Evolutionary conservation across 306 rosid genomes (phyloP).

Genomic region (Cicer cuneatum): DNA sequence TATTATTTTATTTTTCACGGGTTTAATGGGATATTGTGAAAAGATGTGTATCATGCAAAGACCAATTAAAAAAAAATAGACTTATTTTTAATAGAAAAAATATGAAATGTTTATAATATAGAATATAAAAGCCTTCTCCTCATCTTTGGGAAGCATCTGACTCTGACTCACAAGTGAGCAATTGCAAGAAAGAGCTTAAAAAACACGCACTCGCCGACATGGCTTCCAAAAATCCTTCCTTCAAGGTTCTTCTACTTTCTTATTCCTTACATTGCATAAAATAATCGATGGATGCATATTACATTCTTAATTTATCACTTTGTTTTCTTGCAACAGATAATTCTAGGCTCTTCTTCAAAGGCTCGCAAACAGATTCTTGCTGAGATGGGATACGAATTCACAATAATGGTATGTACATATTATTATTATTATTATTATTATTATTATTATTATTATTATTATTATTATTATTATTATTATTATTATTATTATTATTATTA

Average conservation of each 20-base stretch:
- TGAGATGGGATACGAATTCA: slow-evolving; percentile 87
- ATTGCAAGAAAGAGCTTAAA: slow-evolving; percentile 36
- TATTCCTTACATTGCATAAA: background rate
- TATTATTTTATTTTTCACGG: too few relatives aligned
- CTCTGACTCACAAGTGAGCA: background rate
- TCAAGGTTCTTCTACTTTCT: slow-evolving; percentile 42
- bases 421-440: too few relatives aligned
- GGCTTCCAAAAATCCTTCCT: slow-evolving; percentile 37
- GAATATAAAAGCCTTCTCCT: too few relatives aligned
- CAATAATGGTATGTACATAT: slow-evolving; percentile 60
- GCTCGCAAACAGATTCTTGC: slow-evolving; percentile 78
- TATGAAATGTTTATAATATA: too few relatives aligned
- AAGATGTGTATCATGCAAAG: too few relatives aligned
- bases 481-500: too few relatives aligned
- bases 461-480: too few relatives aligned
- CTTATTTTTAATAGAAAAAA: too few relatives aligned
- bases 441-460: too few relatives aligned
- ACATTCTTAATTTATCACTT: background rate
- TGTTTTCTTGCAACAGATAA: slow-evolving; percentile 56
- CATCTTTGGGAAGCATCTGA: slow-evolving; percentile 39
- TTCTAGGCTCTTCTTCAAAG: slow-evolving; percentile 86
- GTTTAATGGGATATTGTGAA: too few relatives aligned
- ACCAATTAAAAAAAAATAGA: too few relatives aligned
- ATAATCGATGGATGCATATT: background rate
- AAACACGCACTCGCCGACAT: slow-evolving; percentile 39